These are phyloP conservation scores for Mollisiaceae sp. DNA, from an alignment of 2,329 filamentous ascomycete genomes.

Conservation along the genomic window DNA sequence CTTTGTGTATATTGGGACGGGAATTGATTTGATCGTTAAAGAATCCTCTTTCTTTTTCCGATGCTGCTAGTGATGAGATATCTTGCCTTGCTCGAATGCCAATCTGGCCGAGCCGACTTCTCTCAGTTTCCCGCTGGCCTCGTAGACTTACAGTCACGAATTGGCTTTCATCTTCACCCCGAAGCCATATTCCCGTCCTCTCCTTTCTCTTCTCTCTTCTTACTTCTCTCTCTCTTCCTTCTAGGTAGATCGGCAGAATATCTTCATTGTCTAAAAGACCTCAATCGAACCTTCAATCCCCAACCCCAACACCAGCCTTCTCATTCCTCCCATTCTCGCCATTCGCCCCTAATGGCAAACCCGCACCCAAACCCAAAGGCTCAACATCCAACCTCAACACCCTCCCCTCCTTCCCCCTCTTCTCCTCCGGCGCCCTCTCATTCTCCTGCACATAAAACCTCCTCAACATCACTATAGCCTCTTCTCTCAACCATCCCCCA, in stretches of 20 bases:
- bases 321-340: not conserved
- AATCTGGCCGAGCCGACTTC: not conserved
- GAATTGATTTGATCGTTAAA: slow-evolving; percentile 15
- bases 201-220: no score
- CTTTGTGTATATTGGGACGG: slow-evolving; percentile 25
- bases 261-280: not conserved
- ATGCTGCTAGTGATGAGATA: not conserved
- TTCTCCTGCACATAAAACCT: slow-evolving; percentile 99
- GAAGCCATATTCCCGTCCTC: no score
- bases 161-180: no score
- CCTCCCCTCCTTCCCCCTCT: slow-evolving; percentile 40
- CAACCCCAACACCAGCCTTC: not conserved
- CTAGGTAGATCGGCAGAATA: no score
- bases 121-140: not conserved
- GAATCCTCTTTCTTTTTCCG: not conserved
- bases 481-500: slow-evolving; percentile 86
- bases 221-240: no score
- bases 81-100: not conserved
- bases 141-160: no score
- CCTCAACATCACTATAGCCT: slow-evolving; percentile 89
- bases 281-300: not conserved
- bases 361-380: slow-evolving; percentile 23
- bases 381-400: slow-evolving; percentile 43
- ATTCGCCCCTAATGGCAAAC: not conserved
- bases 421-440: slow-evolving; percentile 61